These are phyloP conservation scores for Astrothelium macrocarpum DNA, from an alignment of 495 filamentous ascomycete genomes.

Conservation along the genomic window DNA sequence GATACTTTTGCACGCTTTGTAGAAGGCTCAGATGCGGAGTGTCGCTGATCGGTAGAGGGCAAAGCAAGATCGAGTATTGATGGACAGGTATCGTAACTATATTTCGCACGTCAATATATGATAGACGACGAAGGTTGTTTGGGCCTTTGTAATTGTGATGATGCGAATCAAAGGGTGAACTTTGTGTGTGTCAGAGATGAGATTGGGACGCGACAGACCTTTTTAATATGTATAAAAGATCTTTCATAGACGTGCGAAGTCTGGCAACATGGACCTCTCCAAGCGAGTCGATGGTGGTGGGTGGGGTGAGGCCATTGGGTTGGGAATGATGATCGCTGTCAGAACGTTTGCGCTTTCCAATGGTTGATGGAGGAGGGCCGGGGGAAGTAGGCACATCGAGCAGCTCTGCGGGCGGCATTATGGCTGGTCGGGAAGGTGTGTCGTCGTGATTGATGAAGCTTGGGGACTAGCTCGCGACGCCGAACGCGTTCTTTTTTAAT, in stretches of 20 bases:
- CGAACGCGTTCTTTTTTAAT: background rate
- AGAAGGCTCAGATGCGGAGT: constrained; percentile 23
- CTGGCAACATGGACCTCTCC: background rate
- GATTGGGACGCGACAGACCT: constrained; percentile 14
- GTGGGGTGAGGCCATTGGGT: constrained; percentile 18
- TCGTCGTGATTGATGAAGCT: background rate
- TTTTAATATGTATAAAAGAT: constrained; percentile 22
- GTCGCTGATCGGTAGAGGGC: constrained; percentile 9
- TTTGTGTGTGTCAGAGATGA: background rate
- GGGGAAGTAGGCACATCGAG: background rate
- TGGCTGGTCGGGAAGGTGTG: background rate
- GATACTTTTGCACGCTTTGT: constrained; percentile 30
- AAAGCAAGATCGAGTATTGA: constrained; percentile 27
- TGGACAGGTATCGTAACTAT: constrained; percentile 29
- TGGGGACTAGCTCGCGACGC: background rate
- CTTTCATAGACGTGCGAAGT: constrained; percentile 17
- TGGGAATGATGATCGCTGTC: constrained; percentile 12
- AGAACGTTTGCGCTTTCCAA: constrained; percentile 25
- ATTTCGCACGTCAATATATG: constrained; percentile 7
- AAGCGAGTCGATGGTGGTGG: background rate
- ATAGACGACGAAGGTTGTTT: background rate
- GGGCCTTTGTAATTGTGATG: background rate
- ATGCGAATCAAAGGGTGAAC: background rate
- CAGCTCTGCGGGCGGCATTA: constrained; percentile 1
- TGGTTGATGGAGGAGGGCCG: constrained; percentile 8